Conservation (phyloP, 2,329 filamentous ascomycete genomes). For the Penicillium sclerotigenum region DNA sequence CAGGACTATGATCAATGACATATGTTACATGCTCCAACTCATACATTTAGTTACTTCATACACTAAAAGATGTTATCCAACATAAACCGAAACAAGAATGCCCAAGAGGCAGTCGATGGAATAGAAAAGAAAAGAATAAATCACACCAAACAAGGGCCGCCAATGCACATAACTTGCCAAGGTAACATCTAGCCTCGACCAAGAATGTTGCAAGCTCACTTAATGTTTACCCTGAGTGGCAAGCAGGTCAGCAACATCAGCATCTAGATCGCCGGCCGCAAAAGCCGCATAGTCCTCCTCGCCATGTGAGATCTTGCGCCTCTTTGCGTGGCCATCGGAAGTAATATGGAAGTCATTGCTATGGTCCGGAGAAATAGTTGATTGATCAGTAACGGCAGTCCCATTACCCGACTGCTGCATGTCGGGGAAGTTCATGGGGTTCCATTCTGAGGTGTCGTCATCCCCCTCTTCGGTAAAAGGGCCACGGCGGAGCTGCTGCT, state of each 20-base stretch:
- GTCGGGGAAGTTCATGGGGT: constrained; percentile 18
- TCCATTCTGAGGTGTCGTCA: constrained; percentile 7
- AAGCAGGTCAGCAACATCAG: constrained; percentile 59
- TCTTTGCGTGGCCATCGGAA: constrained; percentile 41
- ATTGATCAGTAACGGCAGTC: constrained; percentile 9
- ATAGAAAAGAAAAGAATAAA: background rate
- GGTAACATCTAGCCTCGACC: background rate
- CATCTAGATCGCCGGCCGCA: constrained; percentile 57
- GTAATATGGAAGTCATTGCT: constrained; percentile 25
- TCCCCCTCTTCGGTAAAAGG: constrained; percentile 19
- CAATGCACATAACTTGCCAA: background rate
- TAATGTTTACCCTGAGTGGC: constrained; percentile 43
- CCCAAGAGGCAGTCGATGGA: background rate
- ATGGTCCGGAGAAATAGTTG: constrained; percentile 10
- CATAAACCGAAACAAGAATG: background rate
- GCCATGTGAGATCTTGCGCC: constrained; percentile 48
- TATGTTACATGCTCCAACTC: background rate
- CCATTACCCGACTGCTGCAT: constrained; percentile 19
- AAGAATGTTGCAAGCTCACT: background rate
- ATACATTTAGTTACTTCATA: background rate
- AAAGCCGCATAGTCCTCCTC: constrained; percentile 47
- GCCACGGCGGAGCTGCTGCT: constrained; percentile 32
- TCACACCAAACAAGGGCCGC: background rate
- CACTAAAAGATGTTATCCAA: background rate
- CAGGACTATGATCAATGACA: background rate